These are phyloP conservation scores for Populus pruinosa DNA, from an alignment of 345 rosid species.

Conservation along the genomic window DNA sequence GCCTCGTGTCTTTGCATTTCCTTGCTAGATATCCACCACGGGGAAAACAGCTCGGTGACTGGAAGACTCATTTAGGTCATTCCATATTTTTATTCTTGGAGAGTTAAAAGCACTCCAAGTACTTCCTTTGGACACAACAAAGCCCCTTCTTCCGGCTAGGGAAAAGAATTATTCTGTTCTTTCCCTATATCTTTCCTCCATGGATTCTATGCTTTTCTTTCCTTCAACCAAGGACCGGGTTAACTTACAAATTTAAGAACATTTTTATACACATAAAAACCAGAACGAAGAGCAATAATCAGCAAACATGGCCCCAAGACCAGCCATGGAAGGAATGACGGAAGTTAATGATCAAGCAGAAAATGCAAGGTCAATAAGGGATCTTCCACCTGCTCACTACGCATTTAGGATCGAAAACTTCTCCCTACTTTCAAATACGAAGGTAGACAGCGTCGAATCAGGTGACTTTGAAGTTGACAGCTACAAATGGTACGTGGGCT, in stretches of 20 bases:
- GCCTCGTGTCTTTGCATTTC: background rate
- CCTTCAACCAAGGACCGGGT: background rate
- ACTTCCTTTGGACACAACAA: background rate
- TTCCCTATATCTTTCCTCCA: background rate
- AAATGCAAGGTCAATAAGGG: background rate
- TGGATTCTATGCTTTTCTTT: background rate
- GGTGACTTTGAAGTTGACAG: background rate
- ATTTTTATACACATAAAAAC: background rate
- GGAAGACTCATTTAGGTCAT: background rate
- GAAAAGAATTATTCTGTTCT: background rate
- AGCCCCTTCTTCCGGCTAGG: background rate
- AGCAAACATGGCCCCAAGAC: background rate
- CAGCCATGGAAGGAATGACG: background rate
- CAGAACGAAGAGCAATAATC: background rate
- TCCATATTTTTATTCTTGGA: background rate
- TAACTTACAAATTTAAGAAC: background rate
- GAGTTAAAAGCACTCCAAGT: background rate
- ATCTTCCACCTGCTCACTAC: slow-evolving; percentile 9
- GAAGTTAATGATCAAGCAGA: background rate
- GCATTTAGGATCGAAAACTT: slow-evolving; percentile 7
- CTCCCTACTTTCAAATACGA: background rate
- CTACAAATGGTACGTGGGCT: background rate
- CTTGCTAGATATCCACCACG: background rate
- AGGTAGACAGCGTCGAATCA: background rate
- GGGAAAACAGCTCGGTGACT: background rate